Conservation (phyloP, 75 land plant species). For the Sequoia sempervirens region DNA sequence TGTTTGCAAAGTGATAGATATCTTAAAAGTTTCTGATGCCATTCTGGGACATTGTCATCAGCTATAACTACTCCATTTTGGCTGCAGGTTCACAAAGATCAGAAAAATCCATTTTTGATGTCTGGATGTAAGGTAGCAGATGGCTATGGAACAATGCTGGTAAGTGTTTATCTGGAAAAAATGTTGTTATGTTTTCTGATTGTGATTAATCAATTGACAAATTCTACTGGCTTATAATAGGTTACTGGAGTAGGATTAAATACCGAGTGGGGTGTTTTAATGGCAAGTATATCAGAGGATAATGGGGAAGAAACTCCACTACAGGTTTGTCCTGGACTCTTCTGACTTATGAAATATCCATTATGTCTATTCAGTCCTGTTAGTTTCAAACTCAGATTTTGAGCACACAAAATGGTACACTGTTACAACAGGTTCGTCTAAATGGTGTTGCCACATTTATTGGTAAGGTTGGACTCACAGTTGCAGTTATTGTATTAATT, state of each 20-base stretch:
- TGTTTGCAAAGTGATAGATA: not conserved
- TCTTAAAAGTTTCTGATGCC: not conserved
- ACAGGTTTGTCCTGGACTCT: constrained; percentile 26
- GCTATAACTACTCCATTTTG: constrained; percentile 5
- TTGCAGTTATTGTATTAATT: constrained; percentile 52
- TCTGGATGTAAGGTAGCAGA: constrained; percentile 89
- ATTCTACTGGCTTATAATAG: constrained; percentile 20
- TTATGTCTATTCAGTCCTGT: not conserved
- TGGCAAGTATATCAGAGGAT: constrained; percentile 60
- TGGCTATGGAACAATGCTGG: constrained; percentile 81
- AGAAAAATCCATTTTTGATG: constrained; percentile 63
- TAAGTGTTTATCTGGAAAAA: constrained; percentile 18
- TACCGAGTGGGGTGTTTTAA: constrained; percentile 76
- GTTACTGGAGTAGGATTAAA: constrained; percentile 81
- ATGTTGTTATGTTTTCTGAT: not conserved
- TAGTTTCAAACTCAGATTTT: not conserved
- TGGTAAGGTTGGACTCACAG: constrained; percentile 62
- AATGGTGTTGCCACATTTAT: constrained; percentile 87
- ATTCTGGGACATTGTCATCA: not conserved
- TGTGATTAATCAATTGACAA: not conserved
- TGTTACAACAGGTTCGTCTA: constrained; percentile 50
- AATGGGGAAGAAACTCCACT: constrained; percentile 67
- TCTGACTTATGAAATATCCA: not conserved
- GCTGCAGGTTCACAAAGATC: constrained; percentile 52
- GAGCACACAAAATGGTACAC: not conserved